These are phyloP conservation scores for Penicillium sp. DNA, from an alignment of 2,329 filamentous ascomycete species.

Conservation along the genomic window DNA sequence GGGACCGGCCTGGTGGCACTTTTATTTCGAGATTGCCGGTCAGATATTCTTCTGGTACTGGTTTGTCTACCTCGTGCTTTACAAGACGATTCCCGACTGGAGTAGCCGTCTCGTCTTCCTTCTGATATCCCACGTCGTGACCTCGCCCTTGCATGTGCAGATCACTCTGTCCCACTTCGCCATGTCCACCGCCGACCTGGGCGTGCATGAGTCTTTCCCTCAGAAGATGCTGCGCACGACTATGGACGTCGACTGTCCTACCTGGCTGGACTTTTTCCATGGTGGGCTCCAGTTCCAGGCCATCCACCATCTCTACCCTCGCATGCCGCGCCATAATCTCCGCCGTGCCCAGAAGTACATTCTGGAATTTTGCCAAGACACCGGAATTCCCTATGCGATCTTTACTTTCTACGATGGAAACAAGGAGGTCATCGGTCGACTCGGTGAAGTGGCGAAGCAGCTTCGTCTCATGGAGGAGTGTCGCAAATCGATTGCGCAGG, in stretches of 20 bases:
- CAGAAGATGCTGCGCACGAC: slow-evolving; percentile 89
- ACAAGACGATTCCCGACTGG: slow-evolving; percentile 65
- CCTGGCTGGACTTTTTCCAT: slow-evolving; percentile 85
- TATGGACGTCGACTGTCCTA: slow-evolving; percentile 86
- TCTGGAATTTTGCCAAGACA: slow-evolving; percentile 74
- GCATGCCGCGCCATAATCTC: slow-evolving; percentile 80
- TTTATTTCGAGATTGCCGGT: slow-evolving; percentile 71
- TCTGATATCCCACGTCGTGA: slow-evolving; percentile 73
- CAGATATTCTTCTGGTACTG: slow-evolving; percentile 79
- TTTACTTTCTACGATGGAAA: slow-evolving; percentile 84
- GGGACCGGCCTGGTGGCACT: slow-evolving; percentile 76
- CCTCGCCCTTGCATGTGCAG: slow-evolving; percentile 78
- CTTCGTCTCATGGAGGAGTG: slow-evolving; percentile 73
- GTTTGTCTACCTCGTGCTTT: slow-evolving; percentile 79
- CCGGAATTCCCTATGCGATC: slow-evolving; percentile 76
- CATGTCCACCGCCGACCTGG: slow-evolving; percentile 85
- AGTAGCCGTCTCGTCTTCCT: slow-evolving; percentile 68
- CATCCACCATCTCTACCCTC: slow-evolving; percentile 79
- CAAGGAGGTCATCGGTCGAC: slow-evolving; percentile 68
- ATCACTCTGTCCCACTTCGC: slow-evolving; percentile 90
- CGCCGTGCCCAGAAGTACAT: slow-evolving; percentile 70
- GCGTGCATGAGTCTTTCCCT: slow-evolving; percentile 77
- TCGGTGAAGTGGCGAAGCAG: slow-evolving; percentile 76
- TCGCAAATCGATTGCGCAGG: slow-evolving; percentile 47
- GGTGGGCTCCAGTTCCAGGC: slow-evolving; percentile 87